Evolutionary conservation across 495 filamentous ascomycete genomes (phyloP).

Genomic region (Choiromyces venosus): DNA sequence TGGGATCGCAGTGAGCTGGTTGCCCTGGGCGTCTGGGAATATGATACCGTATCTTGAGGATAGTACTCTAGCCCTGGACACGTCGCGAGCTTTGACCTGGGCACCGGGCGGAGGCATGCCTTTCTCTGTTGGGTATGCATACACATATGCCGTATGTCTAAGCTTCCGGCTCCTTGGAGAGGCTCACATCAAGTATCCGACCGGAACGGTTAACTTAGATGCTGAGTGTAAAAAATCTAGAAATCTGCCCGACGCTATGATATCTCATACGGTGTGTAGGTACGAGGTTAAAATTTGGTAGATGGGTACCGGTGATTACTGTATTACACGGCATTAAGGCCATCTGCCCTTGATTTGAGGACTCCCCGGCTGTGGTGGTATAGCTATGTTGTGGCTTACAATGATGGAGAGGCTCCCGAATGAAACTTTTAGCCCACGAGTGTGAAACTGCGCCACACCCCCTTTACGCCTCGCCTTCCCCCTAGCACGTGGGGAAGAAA

Average conservation of each 20-base stretch:
- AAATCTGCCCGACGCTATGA: background rate
- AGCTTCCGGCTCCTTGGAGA: background rate
- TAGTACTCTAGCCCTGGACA: background rate
- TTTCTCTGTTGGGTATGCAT: background rate
- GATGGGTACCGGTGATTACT: background rate
- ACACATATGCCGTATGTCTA: background rate
- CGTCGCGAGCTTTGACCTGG: background rate
- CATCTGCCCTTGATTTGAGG: background rate
- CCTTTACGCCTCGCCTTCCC: conserved; percentile 21
- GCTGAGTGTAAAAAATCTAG: background rate
- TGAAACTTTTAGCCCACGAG: background rate
- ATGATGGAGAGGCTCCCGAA: background rate
- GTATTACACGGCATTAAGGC: background rate
- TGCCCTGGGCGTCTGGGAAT: background rate
- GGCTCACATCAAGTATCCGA: background rate
- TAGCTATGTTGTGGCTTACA: background rate
- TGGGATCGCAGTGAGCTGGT: background rate
- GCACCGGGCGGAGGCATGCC: background rate
- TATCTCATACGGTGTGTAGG: background rate
- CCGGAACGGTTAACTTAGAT: background rate
- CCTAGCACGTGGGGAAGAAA: background rate
- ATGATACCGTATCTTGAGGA: background rate
- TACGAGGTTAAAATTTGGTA: background rate
- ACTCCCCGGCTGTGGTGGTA: background rate
- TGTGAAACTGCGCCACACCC: background rate